Evolutionary conservation across 2,329 filamentous ascomycete genomes (phyloP), one percentile per base, ranked within the genome.

Genomic region (Macroventuria anomochaeta): DNA sequence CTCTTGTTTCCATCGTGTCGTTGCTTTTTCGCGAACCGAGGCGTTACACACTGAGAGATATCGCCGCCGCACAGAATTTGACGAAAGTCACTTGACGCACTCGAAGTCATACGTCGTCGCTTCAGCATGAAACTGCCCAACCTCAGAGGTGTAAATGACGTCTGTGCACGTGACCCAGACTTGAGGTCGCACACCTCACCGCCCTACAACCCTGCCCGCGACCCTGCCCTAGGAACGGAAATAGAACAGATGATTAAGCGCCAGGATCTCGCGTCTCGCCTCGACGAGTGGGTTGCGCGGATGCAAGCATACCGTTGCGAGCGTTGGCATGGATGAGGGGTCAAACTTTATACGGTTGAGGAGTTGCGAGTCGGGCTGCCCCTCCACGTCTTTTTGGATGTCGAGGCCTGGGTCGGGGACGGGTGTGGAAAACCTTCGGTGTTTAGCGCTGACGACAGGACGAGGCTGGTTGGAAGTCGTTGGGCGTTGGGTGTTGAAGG

Each of bases 251-350:
- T 23, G 11, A 12, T 17, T 38, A 48, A 28, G 32, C 44, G 44
- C 51, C 51, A 28, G 44, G 25, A 46, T 42, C 20, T 25, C 4
- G 15, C 12, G n/a, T 37, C 28, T 39, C 33, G 41, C 29, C 34
- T 46, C 11, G 28, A 46, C 3, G 3, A 26, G 13, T 36, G 29
- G 38, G 12, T 34, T 39, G 34, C 28, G 26, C 41, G 41, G 42
- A 41, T 52, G 36, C 53, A 41, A 44, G 47, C 52, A 62, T 52
- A 46, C 29, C 40, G 46, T 46, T 46, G 46, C 23, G 18, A n/a
- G 46, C 29, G 23, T 26, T 31, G 21, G 23, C 46, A 41, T 18
- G 46, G 40, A 40, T 55, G 25, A 29, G 31, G 33, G 32, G 17
- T 37, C 31, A 42, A 36, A 31, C 2, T 25, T 13, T n/a, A 32